Evolutionary conservation across 306 rosid genomes (phyloP), one percentile per base, ranked within the genome.

Genomic region (Styphnolobium japonicum): DNA sequence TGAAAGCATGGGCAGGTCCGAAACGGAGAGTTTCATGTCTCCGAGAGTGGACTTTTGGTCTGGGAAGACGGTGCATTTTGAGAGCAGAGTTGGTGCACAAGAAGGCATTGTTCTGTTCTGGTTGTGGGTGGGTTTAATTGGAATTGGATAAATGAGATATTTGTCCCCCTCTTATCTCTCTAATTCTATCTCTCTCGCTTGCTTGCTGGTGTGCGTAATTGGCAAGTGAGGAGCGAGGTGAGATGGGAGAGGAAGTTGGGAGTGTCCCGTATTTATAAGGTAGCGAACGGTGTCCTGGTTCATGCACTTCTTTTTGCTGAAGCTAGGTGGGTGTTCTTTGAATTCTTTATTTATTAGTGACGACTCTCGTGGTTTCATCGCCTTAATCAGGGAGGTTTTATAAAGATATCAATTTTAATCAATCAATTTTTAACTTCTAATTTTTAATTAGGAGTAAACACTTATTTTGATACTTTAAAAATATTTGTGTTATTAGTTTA

Each of bases 1-100:
- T 10, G 98, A 94, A 6, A 94, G 87, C 97, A 94, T 94, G 27
- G 97, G 91, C 8, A 94, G 97, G 79, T 94, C 98, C 12, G 98
- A 94, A 65, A 94, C 94, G 18, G 97, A 90, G 86, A 94, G 98
- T 81, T 88, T 88, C 6, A 94, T 85, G 80, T 85, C 83, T n/a
- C 45, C 58, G 2, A 90, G 16, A 3, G 84, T 29, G 31, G 97
- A 94, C 0, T 61, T 85, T 14, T 70, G 85, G 79, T 89, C 87
- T 4, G 98, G 98, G 76, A 76, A 71, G 10, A 95, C 85, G 2
- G 82, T 88, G 86, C 87, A 86, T 60, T 86, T 82, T 18, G 97
- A 87, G 43, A 92, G 29, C 7, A 92, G 11, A 4, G 75, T 80
- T 2, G 82, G 40, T 6, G 83, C 52, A 27, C 79, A 56, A 5